Base-by-base conservation (phyloP, 805 yeast species). In the Saccharomyces eubayanus region DNA sequence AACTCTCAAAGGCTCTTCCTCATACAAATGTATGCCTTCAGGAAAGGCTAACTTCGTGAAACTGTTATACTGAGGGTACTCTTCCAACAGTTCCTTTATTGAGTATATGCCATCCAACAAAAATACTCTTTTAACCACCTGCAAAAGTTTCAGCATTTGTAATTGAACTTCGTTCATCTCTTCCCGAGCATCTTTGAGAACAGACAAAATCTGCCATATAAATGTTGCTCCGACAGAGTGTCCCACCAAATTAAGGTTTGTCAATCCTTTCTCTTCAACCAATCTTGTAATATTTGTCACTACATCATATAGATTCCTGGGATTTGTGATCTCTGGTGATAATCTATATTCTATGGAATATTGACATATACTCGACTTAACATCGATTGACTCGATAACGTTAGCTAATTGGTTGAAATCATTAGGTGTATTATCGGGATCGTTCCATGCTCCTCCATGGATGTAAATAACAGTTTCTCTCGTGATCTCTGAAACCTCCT, bases 401-500 rank as follows among this genome's bases (percentile, higher is more conserved):
- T 48, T 31, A 16, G 59, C 45, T 47, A 82, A 54, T 11, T 57
- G 59, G 9, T 71, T 71, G 52, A 80, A 81, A 60, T 85, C 92
- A 43, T 75, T 68, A 28, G 71, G 76, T 0, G 90, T 84, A 63
- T 85, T 84, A 2, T 57, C 64, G 1, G 82, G 80, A 62, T 86
- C 95, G 56, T 88, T 74, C 96, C 96, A 89, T 0, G 90, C 95
- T 0, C 96, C 96, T 1, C 96, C 96, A 68, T 89, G 96, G 43
- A 89, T 77, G 59, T 82, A 83, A 0, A 87, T 75, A 5, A 80
- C 10, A 4, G 43, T 9, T 11, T 36, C 43, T 36, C 43, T 36
- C 9, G 43, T 16, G 24, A 4, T 36, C 20, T 16, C 12, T 36
- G 43, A 36, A 5, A 16, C 20, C 31, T 50, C 47, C 30, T 55